Evolutionary conservation across 2,329 filamentous ascomycete species (phyloP).

Genomic region (Ambrosiella cleistominuta): DNA sequence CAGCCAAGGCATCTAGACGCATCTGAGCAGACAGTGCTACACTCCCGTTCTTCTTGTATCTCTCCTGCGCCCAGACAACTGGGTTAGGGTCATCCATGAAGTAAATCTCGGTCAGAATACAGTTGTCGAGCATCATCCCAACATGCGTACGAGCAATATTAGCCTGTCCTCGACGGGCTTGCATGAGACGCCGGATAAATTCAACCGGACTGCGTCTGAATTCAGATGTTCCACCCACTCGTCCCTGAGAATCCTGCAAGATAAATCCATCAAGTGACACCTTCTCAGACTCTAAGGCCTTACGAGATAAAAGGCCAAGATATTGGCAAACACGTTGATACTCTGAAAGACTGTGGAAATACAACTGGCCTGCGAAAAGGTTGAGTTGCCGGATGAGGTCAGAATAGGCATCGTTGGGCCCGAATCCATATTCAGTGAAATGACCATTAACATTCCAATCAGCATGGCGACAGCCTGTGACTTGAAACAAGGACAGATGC

Average conservation of each 20-base stretch:
- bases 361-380: slow-evolving; percentile 51
- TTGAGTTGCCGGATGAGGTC: slow-evolving; percentile 34
- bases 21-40: no score
- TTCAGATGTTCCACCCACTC: slow-evolving; percentile 14
- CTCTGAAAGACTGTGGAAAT: slow-evolving; percentile 35
- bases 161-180: slow-evolving; percentile 22
- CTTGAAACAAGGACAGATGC: slow-evolving; percentile 25
- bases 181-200: slow-evolving; percentile 23
- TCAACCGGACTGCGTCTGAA: slow-evolving; percentile 21
- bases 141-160: slow-evolving; percentile 26
- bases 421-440: neutral
- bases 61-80: neutral
- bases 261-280: slow-evolving; percentile 22
- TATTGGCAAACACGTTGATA: slow-evolving; percentile 35
- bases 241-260: slow-evolving; percentile 11
- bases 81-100: slow-evolving; percentile 13
- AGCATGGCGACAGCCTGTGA: slow-evolving; percentile 16
- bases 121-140: slow-evolving; percentile 22
- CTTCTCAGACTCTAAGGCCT: slow-evolving; percentile 13
- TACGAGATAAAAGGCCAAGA: slow-evolving; percentile 28
- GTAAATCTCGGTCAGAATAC: slow-evolving; percentile 15
- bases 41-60: no score
- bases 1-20: no score
- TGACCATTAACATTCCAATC: neutral
- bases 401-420: slow-evolving; percentile 2